Evolutionary conservation across 2,329 filamentous ascomycete species (phyloP).

Genomic region (Scedosporium aurantiacum): DNA sequence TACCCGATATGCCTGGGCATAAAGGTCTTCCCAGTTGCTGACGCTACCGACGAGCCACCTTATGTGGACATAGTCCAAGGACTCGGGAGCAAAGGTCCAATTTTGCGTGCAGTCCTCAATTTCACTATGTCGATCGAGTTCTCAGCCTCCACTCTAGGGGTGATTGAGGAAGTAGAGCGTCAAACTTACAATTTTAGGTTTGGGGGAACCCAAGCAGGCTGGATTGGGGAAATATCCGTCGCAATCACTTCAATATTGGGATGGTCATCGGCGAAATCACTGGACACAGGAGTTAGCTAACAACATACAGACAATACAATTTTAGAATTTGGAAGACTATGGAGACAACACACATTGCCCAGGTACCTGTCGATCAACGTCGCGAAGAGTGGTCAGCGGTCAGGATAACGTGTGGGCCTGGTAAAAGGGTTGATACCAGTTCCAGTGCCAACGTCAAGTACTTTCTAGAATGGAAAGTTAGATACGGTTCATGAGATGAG

Average conservation of each 20-base stretch:
- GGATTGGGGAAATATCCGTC: slow-evolving; percentile 45
- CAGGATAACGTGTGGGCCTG: no score
- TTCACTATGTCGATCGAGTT: slow-evolving; percentile 16
- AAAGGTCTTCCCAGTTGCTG: slow-evolving; percentile 40
- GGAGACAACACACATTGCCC: slow-evolving; percentile 32
- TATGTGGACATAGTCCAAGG: slow-evolving; percentile 52
- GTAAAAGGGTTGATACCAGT: slow-evolving; percentile 24
- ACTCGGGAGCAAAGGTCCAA: slow-evolving; percentile 35
- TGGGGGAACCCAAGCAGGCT: slow-evolving; percentile 25
- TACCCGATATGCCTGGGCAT: slow-evolving; percentile 36
- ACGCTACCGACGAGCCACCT: slow-evolving; percentile 45
- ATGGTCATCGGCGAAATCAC: slow-evolving; percentile 35
- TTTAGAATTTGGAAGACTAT: not conserved
- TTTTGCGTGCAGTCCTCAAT: slow-evolving; percentile 46
- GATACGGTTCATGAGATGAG: slow-evolving; percentile 10
- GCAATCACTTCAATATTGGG: slow-evolving; percentile 33
- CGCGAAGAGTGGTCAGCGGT: not conserved
- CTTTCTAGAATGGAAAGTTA: slow-evolving; percentile 7
- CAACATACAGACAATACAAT: not conserved
- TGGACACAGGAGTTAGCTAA: slow-evolving; percentile 19
- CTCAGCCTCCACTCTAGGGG: no score
- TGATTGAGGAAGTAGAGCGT: slow-evolving; percentile 5
- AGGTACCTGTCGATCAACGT: slow-evolving; percentile 21
- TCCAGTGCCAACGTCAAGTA: slow-evolving; percentile 42
- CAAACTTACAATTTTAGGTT: slow-evolving; percentile 18